Percentiles rank a stretch among this genome's conserved stretches.
phyloP scores from a whole-genome alignment of 148 eudicot genomes.

The Nyssa sinensis region DNA sequence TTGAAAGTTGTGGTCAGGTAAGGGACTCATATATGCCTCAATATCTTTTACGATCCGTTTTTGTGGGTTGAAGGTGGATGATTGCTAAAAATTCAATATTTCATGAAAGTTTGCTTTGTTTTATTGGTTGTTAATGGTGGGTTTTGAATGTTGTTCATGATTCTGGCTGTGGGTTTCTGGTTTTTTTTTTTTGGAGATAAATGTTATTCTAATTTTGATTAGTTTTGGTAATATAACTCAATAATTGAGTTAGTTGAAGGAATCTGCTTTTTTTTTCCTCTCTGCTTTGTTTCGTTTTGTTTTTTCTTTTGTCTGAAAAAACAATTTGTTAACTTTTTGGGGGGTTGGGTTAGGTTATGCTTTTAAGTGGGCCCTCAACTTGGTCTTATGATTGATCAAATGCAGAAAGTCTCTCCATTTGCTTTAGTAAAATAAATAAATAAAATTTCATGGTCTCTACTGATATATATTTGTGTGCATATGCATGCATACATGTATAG shows the following conservation, averaged over 20 bases:
- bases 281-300: no score
- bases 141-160: neutral
- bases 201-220: neutral
- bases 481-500: neutral
- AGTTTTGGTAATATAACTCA: neutral
- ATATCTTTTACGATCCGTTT: no score
- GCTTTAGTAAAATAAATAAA: neutral
- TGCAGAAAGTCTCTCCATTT: neutral
- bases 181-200: neutral
- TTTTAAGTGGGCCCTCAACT: neutral
- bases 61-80: neutral
- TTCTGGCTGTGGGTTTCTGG: neutral
- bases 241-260: neutral
- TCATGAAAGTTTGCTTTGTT: neutral
- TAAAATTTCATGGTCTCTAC: neutral
- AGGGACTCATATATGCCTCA: neutral
- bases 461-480: neutral
- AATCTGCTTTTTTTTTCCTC: no score
- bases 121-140: neutral
- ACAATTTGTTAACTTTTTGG: no score
- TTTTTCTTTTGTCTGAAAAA: no score
- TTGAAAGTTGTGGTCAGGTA: conserved; percentile 8
- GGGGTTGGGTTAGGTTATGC: no score
- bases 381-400: no score
- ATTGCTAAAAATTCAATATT: neutral